Base-by-base conservation (phyloP, 2,329 filamentous ascomycete genomes). In the Camptophora hylomeconis region DNA sequence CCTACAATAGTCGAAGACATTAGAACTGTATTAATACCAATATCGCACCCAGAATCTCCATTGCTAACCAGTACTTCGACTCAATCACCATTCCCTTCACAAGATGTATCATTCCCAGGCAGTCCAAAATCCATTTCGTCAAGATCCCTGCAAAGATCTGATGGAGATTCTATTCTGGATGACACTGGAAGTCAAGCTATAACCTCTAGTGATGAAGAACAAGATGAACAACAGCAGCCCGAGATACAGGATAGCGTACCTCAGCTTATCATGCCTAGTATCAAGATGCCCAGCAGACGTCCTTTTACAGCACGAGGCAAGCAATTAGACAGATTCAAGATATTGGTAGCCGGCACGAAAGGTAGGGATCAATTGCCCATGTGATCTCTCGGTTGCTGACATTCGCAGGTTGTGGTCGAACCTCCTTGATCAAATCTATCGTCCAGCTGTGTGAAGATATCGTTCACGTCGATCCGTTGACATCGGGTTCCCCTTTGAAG, bases 241-340 rank as follows among this genome's bases (percentile, higher is more conserved):
- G 26, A 30, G 12, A 22, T 52, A 3, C 45, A 48, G 16, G 53
- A 56, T 35, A 53, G 58, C 46, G 45, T 57, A 8, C 58, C 60
- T n/a, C 86, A 95, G 53, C 67, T 98, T n/a, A 81, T 98, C 36
- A 98, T 98, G 89, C 89, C 89, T 4, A 93, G 84, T 48, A 77
- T 98, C 45, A 75, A 72, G 37, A 89, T 98, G 71, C 87, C 89
- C 3, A 80, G 73, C 36, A 74, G 89, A 27, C 69, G 84, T 28
- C 86, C 86, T 0, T 95, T 95, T 52, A 94, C 89, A 0, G 73
- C 80, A n/a, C 69, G 70, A 25, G 89, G 89, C 10, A 87, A 79
- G 57, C 68, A 67, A 18, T 69, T 95, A 51, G 87, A 87, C 1
- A 76, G 82, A 44, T 63, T 95, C 31, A 95, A 92, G 58, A 62